phyloP scores from a whole-genome alignment of 257 asterid genomes.

The Solanum sparsipilum region DNA sequence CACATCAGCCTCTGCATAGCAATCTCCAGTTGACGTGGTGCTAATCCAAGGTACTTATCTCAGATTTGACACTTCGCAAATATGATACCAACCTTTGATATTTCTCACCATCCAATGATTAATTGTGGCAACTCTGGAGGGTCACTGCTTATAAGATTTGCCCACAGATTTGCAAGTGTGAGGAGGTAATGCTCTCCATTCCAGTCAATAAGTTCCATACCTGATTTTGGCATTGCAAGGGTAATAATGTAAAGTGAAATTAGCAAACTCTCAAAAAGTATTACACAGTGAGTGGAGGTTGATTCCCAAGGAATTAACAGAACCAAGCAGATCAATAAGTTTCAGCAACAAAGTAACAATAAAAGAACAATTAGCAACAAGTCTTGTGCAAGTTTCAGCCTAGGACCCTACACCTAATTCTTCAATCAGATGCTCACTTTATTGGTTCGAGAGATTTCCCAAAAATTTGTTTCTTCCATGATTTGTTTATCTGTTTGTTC shows the following conservation, averaged over 20 bases:
- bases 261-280: neutral
- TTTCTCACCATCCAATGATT: constrained; percentile 14
- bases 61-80: neutral
- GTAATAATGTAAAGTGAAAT: neutral
- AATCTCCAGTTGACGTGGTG: neutral
- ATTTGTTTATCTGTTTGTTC: neutral
- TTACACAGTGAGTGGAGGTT: neutral
- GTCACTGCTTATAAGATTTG: constrained; percentile 40
- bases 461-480: neutral
- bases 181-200: constrained; percentile 43
- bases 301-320: neutral
- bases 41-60: neutral
- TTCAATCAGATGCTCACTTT: neutral
- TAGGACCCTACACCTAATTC: neutral
- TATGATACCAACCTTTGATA: neutral
- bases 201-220: constrained; percentile 47
- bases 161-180: constrained; percentile 67
- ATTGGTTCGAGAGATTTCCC: neutral
- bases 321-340: neutral
- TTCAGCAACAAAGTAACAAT: neutral
- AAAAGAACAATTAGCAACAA: neutral
- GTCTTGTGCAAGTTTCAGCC: neutral
- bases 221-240: constrained; percentile 21
- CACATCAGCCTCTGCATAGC: neutral
- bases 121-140: constrained; percentile 52